Evolutionary conservation across 2,329 filamentous ascomycete species (phyloP), one percentile per base, ranked within the genome.

Genomic region (Blastomyces gilchristii): DNA sequence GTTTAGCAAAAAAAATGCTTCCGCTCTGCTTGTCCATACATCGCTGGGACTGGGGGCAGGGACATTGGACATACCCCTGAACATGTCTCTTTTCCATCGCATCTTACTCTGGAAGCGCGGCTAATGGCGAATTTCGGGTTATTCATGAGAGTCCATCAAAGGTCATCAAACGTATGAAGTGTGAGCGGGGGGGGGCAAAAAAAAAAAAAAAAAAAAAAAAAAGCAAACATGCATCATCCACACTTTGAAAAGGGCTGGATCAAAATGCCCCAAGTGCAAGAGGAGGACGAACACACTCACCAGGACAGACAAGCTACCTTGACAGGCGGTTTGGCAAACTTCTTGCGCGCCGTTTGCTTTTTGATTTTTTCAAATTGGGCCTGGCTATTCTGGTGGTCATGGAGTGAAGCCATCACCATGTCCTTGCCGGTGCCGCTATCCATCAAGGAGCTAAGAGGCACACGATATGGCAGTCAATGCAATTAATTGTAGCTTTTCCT

Each of bases 241-340:
- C 9, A 31, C 28, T 25, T 28, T 28, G 25, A 12, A 31, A 31
- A 52, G 12, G 25, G 14, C 3, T 14, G 56, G n/a, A 45, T 45
- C 49, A 52, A 22, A 52, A 52, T 28, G 11, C 6, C 25, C 25
- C 12, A 25, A 52, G 49, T 14, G 45, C 37, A 18, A 11, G 56
- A 25, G n/a, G n/a, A 16, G 22, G 18, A 28, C 11, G 41, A 39
- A 39, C 9, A 12, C 61, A 67, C 74, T 71, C 70, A 78, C 76
- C 76, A 78, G 62, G 76, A 69, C 63, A 78, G 68, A 71, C 76
- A 78, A 53, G 76, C 76, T 69, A 78, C 74, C 68, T 78, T 78
- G 43, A 78, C 76, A 50, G 76, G 76, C 28, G 76, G 76, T 71
- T 77, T 77, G 59, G 74, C 73, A 65, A 78, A 78, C 69, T 77